These are phyloP conservation scores for Aureobasidium sp. DNA, from an alignment of 2,329 filamentous ascomycete genomes.

Conservation along the genomic window DNA sequence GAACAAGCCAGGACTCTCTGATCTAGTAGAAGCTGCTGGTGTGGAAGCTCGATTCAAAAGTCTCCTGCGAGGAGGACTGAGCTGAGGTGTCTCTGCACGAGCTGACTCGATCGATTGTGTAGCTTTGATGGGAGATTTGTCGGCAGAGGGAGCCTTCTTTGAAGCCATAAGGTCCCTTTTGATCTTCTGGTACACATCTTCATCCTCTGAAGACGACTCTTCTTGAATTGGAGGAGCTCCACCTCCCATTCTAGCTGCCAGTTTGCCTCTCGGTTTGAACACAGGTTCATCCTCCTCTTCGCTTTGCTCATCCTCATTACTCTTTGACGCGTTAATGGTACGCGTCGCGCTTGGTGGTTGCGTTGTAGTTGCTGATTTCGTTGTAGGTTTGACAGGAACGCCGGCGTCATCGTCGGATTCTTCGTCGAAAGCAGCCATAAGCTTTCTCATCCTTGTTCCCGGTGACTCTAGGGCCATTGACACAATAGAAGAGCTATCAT, in stretches of 20 bases:
- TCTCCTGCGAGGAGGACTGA: background rate
- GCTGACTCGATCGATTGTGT: background rate
- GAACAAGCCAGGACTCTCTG: slow-evolving; percentile 10
- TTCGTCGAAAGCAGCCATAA: slow-evolving; percentile 41
- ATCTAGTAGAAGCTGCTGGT: background rate
- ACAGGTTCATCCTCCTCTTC: slow-evolving; percentile 31
- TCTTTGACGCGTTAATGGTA: background rate
- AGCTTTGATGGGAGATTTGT: slow-evolving; percentile 6
- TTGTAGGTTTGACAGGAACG: background rate
- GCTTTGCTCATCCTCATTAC: slow-evolving; percentile 24
- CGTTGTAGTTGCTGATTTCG: background rate
- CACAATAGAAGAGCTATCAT: slow-evolving; percentile 11
- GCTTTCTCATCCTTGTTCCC: slow-evolving; percentile 42
- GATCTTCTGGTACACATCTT: slow-evolving; percentile 35
- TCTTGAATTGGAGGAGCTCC: slow-evolving; percentile 24
- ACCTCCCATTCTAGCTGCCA: slow-evolving; percentile 56
- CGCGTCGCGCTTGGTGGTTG: slow-evolving; percentile 4
- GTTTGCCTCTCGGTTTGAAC: slow-evolving; percentile 51
- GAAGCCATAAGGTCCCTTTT: slow-evolving; percentile 38
- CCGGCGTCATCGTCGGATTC: slow-evolving; percentile 30
- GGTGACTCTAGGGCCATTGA: slow-evolving; percentile 30
- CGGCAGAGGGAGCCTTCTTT: slow-evolving; percentile 21
- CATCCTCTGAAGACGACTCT: slow-evolving; percentile 21
- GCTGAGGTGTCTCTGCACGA: background rate
- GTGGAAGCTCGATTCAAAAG: background rate